Evolutionary conservation across 2,329 filamentous ascomycete species (phyloP).

Genomic region (Phaeosphaeria sp.): DNA sequence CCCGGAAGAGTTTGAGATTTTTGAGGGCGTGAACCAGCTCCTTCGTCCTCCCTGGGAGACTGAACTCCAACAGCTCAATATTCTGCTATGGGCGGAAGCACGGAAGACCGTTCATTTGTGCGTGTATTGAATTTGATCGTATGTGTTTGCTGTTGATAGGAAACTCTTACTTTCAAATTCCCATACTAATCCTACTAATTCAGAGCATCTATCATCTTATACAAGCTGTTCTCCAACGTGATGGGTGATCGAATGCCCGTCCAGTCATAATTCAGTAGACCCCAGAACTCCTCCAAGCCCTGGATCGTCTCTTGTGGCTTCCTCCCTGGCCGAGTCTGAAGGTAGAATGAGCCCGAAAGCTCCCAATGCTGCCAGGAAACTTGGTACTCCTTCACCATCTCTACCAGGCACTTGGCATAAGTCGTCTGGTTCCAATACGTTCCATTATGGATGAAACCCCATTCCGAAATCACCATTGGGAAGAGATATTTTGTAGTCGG

Average conservation of each 20-base stretch:
- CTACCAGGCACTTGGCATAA: constrained; percentile 38
- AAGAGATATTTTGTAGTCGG: constrained; percentile 38
- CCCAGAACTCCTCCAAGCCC: constrained; percentile 40
- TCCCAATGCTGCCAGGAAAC: constrained; percentile 43
- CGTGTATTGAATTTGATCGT: no score
- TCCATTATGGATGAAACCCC: constrained; percentile 42
- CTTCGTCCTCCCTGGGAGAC: no score
- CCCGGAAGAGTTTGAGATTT: no score
- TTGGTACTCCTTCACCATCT: constrained; percentile 42
- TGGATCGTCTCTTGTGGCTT: constrained; percentile 33
- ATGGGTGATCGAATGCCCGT: constrained; percentile 32
- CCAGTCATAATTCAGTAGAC: constrained; percentile 40
- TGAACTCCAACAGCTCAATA: no score
- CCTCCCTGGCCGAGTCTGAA: constrained; percentile 48
- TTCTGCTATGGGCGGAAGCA: no score
- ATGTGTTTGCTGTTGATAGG: no score
- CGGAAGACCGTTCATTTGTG: no score
- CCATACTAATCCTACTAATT: constrained; percentile 3
- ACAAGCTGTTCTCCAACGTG: constrained; percentile 41
- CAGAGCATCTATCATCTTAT: constrained; percentile 40
- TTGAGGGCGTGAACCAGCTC: no score
- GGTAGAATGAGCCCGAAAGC: constrained; percentile 38
- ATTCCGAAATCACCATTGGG: constrained; percentile 43
- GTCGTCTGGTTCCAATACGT: constrained; percentile 44
- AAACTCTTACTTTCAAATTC: no score